phyloP scores from a whole-genome alignment of 2,329 filamentous ascomycete genomes.

The Neofusicoccum kwambonambiense region DNA sequence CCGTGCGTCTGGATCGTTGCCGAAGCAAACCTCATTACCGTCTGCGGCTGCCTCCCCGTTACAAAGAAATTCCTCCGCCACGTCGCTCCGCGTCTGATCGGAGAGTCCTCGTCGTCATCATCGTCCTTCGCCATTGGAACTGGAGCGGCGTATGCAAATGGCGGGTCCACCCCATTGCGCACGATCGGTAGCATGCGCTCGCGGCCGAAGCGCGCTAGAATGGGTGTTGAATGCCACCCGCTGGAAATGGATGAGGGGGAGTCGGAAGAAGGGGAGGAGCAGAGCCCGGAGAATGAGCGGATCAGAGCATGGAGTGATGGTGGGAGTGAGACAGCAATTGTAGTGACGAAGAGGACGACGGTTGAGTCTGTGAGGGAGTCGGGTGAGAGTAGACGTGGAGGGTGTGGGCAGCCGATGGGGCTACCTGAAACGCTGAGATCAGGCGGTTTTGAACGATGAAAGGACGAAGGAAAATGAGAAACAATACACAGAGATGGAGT shows the following conservation, averaged over 20 bases:
- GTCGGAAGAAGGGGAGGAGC: neutral
- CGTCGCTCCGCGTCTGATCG: constrained; percentile 25
- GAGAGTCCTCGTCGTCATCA: neutral
- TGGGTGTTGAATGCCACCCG: no score
- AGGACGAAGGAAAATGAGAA: no score
- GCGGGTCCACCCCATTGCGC: neutral
- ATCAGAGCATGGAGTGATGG: neutral
- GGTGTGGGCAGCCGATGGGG: no score
- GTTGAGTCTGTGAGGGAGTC: neutral
- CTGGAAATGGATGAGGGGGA: neutral
- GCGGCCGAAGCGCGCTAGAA: neutral
- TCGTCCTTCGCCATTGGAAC: no score
- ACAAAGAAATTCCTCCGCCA: constrained; percentile 42
- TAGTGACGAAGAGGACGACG: neutral
- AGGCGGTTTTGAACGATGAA: no score
- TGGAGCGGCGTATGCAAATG: neutral
- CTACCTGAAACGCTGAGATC: no score
- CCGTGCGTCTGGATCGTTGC: constrained; percentile 25
- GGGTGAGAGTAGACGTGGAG: neutral
- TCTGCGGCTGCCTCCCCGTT: constrained; percentile 44
- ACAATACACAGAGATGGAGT: no score
- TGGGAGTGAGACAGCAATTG: neutral
- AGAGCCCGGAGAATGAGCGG: neutral
- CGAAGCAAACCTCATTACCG: constrained; percentile 43
- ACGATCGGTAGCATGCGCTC: neutral